Evolutionary conservation across 768 basidiomycete genomes (phyloP), one percentile per base, ranked within the genome.

Genomic region (Lanmaoa rubissima): DNA sequence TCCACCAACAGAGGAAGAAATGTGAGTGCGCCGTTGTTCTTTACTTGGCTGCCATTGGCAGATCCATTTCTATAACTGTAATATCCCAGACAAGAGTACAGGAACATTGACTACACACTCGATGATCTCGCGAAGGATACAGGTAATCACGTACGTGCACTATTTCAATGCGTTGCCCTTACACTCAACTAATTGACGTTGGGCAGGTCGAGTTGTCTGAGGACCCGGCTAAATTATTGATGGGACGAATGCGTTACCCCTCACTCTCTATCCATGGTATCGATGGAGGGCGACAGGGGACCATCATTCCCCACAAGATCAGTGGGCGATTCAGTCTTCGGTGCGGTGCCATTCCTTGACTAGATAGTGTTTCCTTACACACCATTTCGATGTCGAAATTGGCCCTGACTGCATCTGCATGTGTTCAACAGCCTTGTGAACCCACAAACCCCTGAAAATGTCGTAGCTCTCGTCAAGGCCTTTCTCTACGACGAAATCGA

Each of bases 401-500:
- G n/a, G 26, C 26, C 3, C 26, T 28, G 26, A 28, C 26, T 28
- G 26, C 26, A 28, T 28, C 6, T 12, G 7, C 44, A n/a, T 11
- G 6, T 32, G 28, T 17, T n/a, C 34, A 17, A 51, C 36, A 86
- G 84, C 9, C 78, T 88, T 36, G 93, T 95, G 0, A 88, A 91
- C 8, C 85, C 90, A 46, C 88, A 94, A 69, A 86, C 85, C 0
- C 88, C 92, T 7, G 87, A 85, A 5, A 71, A 72, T 12, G 79
- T 94, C 59, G 78, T 84, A 53, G 78, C 80, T 3, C 76, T 91
- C 44, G 92, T 94, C 32, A 65, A 76, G 32, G 72, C 78, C 17
- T 91, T 88, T 73, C 69, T 98, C 54, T 55, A 86, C 55, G 74
- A 74, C 12, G 90, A 92, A 73, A 96, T 96, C 63, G 82, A 80